Evolutionary conservation across 768 basidiomycete genomes (phyloP).

Genomic region (Boletus patriciae): DNA sequence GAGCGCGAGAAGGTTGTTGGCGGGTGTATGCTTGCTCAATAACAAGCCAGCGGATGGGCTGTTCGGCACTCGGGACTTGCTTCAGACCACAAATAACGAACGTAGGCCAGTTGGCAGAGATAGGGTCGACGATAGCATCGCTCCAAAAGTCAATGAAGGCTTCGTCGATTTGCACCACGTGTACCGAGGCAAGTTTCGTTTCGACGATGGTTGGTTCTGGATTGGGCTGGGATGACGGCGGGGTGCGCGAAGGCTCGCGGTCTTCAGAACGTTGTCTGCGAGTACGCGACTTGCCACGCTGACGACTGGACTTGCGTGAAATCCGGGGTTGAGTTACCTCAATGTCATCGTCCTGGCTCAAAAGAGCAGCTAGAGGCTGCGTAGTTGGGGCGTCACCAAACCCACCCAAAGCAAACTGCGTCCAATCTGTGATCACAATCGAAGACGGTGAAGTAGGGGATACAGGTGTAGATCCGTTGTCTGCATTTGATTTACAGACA

Average conservation of each 20-base stretch:
- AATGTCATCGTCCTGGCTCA: slow-evolving; percentile 64
- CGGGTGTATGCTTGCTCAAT: slow-evolving; percentile 60
- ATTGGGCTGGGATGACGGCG: slow-evolving; percentile 23
- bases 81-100: slow-evolving; percentile 74
- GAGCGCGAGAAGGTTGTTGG: slow-evolving; percentile 33
- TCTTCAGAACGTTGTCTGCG: slow-evolving; percentile 27
- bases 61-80: slow-evolving; percentile 22
- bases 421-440: slow-evolving; percentile 52
- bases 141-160: slow-evolving; percentile 84
- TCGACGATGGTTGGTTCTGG: slow-evolving; percentile 25
- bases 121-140: slow-evolving; percentile 69
- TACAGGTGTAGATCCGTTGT: slow-evolving; percentile 21
- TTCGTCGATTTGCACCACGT: slow-evolving; percentile 65
- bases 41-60: slow-evolving; percentile 59
- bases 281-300: slow-evolving; percentile 29
- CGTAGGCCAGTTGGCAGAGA: slow-evolving; percentile 62
- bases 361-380: slow-evolving; percentile 51
- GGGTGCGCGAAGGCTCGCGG: slow-evolving; percentile 1
- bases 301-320: slow-evolving; percentile 38
- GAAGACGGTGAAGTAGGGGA: slow-evolving; percentile 34
- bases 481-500: slow-evolving; percentile 8
- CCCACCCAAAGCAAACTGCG: slow-evolving; percentile 64
- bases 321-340: slow-evolving; percentile 49
- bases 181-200: slow-evolving; percentile 40
- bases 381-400: slow-evolving; percentile 46